A percentile compares a stretch with the other conserved stretches of the same genome.
Evolutionary conservation across 2,329 filamentous ascomycete species (phyloP).

Genomic region (Microcera coccophila): DNA sequence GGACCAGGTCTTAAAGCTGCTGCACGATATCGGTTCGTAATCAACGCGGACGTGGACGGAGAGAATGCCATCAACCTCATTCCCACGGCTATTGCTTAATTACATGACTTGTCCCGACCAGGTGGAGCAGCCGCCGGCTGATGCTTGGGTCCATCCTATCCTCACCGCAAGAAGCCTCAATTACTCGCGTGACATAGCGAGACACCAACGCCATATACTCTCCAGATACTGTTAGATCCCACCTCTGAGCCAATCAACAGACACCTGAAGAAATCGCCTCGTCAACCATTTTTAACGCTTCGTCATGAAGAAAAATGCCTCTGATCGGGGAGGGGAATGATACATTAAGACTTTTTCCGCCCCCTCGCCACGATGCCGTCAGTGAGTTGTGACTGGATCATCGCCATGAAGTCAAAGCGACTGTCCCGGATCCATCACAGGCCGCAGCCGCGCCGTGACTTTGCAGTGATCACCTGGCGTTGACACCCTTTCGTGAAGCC

Average conservation of each 20-base stretch:
- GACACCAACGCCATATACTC: conserved; percentile 3
- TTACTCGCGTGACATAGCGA: conserved; percentile 12
- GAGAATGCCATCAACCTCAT: neutral
- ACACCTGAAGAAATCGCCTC: neutral
- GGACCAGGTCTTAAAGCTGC: conserved; percentile 1
- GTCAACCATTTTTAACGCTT: conserved; percentile 2
- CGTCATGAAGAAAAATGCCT: conserved; percentile 1
- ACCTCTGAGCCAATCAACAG: neutral
- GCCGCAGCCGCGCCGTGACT: too few species aligned
- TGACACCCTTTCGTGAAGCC: neutral
- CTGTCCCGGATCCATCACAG: conserved; percentile 1
- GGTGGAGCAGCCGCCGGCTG: conserved; percentile 2
- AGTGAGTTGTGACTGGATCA: neutral
- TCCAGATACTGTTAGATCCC: neutral
- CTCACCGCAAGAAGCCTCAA: conserved; percentile 10
- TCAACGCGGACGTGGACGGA: neutral
- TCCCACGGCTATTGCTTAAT: conserved; percentile 6
- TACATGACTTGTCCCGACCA: neutral
- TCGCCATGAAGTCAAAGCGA: neutral
- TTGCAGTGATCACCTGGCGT: neutral
- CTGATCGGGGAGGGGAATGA: neutral
- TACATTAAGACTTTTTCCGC: neutral
- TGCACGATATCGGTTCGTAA: neutral
- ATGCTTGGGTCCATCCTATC: conserved; percentile 9
- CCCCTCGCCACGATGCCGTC: neutral